Evolutionary conservation across 306 rosid species (phyloP).

Genomic region (Lablab purpureus): DNA sequence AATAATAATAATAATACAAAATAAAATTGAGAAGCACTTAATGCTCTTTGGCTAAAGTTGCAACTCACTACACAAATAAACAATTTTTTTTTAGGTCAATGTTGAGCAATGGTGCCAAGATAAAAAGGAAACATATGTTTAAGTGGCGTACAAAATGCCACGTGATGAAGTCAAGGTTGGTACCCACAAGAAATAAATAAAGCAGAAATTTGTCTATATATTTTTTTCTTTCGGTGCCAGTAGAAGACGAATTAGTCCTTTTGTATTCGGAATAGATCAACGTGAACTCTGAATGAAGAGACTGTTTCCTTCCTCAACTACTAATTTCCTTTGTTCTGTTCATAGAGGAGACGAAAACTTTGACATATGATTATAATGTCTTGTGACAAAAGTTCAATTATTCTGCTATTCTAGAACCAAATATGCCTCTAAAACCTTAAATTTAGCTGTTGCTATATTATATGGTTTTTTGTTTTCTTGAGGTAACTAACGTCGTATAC

Average conservation of each 20-base stretch:
- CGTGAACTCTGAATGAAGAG: background rate
- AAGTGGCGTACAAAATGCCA: background rate
- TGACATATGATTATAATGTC: conserved; percentile 15
- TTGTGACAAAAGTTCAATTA: background rate
- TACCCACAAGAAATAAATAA: conserved; percentile 25
- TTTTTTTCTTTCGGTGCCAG: background rate
- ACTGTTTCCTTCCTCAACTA: background rate
- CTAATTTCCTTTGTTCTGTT: background rate
- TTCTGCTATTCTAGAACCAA: conserved; percentile 20
- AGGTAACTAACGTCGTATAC: background rate
- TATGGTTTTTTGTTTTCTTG: background rate
- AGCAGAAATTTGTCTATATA: background rate
- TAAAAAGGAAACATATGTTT: background rate
- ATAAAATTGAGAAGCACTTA: background rate
- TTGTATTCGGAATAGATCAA: conserved; percentile 9
- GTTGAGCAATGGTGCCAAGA: background rate
- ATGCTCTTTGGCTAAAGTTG: background rate
- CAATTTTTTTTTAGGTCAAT: background rate
- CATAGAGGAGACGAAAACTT: background rate
- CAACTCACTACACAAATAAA: background rate
- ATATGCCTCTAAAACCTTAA: background rate
- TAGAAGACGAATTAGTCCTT: background rate
- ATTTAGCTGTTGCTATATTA: background rate
- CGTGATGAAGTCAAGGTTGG: conserved; percentile 26
- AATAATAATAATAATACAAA: background rate